phyloP scores from a whole-genome alignment of 768 basidiomycete species.

The Tubosaeta brunneosetosa region DNA sequence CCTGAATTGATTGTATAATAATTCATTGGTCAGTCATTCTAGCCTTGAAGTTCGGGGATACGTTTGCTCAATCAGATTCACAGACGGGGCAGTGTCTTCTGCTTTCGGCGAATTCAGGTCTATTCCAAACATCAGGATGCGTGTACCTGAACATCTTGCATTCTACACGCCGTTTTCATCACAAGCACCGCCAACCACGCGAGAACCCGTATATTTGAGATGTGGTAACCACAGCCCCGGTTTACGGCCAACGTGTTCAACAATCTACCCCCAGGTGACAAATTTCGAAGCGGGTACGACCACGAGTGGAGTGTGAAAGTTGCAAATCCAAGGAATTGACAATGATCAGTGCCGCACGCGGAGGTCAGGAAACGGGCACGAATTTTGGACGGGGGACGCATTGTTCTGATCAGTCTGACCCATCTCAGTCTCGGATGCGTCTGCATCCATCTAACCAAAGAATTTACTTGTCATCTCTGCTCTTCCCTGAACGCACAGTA shows the following conservation, averaged over 20 bases:
- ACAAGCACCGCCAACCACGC: not conserved
- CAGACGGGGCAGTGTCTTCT: not conserved
- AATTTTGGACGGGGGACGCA: conserved; percentile 1
- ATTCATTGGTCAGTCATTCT: not conserved
- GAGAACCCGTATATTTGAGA: not conserved
- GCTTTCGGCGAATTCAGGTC: not conserved
- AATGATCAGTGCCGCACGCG: not conserved
- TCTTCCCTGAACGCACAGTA: conserved; percentile 1
- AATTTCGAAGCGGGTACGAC: too few species aligned
- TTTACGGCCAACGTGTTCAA: not conserved
- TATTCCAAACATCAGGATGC: not conserved
- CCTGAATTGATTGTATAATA: not conserved
- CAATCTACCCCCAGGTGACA: not conserved
- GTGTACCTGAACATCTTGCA: not conserved
- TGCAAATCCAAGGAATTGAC: too few species aligned
- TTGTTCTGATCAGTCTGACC: not conserved
- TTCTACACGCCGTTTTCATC: not conserved
- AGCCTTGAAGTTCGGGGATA: not conserved
- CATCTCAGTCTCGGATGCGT: too few species aligned
- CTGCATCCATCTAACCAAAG: not conserved
- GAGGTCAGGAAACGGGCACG: conserved; percentile 7
- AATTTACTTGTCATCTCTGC: not conserved
- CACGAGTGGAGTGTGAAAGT: too few species aligned
- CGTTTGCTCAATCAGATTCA: not conserved
- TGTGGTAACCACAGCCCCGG: not conserved